phyloP scores from a whole-genome alignment of 139 green algal genomes.

The Closterium sp. region DNA sequence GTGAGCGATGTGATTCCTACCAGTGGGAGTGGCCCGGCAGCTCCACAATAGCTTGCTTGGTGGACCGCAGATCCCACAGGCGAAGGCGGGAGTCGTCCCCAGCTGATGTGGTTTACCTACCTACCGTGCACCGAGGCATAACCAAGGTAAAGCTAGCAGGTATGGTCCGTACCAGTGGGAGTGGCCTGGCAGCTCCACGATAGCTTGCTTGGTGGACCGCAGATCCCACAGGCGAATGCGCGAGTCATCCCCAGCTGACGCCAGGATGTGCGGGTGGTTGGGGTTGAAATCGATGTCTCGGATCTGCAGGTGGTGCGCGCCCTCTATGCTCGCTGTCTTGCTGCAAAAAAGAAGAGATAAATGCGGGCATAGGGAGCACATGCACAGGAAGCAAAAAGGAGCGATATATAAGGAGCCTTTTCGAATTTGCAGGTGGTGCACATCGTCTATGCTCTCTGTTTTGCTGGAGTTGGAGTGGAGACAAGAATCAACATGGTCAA shows the following conservation, averaged over 20 bases:
- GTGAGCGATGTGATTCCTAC: slow-evolving; percentile 34
- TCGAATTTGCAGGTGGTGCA: slow-evolving; percentile 63
- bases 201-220: slow-evolving; percentile 28
- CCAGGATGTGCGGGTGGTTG: slow-evolving; percentile 54
- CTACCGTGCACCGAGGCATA: too few relatives aligned
- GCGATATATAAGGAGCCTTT: background rate
- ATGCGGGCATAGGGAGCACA: slow-evolving; percentile 69
- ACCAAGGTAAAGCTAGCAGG: too few relatives aligned
- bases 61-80: slow-evolving; percentile 71
- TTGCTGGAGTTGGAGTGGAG: background rate
- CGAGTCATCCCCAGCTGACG: slow-evolving; percentile 72
- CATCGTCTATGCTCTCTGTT: background rate
- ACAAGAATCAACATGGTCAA: background rate
- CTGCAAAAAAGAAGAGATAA: background rate
- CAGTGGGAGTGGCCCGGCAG: slow-evolving; percentile 72
- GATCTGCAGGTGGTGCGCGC: slow-evolving; percentile 63
- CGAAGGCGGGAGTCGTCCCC: too few relatives aligned
- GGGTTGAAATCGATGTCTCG: slow-evolving; percentile 70
- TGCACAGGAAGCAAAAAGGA: slow-evolving; percentile 59
- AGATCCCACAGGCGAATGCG: slow-evolving; percentile 80
- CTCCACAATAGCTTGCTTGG: slow-evolving; percentile 58
- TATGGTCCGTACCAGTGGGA: slow-evolving; percentile 65
- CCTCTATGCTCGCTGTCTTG: background rate
- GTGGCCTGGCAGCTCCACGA: slow-evolving; percentile 71
- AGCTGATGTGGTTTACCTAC: too few relatives aligned